Evolutionary conservation across 2,329 filamentous ascomycete species (phyloP).

Genomic region (Lachnellula cervina): DNA sequence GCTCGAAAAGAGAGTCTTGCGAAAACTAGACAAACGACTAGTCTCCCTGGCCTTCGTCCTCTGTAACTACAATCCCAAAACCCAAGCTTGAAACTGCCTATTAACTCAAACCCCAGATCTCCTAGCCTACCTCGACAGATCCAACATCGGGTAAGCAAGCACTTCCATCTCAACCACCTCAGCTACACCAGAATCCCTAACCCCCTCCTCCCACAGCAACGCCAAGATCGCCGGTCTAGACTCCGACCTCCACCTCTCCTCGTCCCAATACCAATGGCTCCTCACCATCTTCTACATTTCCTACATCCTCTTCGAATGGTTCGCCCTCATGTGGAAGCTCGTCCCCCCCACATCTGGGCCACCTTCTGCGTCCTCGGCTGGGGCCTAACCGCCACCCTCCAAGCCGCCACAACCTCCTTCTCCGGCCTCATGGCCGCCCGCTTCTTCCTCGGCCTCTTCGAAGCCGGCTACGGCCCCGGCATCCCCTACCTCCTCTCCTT

Average conservation of each 20-base stretch:
- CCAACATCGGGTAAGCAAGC: constrained; percentile 41
- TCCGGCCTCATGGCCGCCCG: constrained; percentile 32
- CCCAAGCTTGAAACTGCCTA: background rate
- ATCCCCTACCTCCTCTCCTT: constrained; percentile 41
- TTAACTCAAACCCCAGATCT: constrained; percentile 32
- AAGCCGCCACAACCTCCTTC: constrained; percentile 33
- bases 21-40: constrained; percentile 54
- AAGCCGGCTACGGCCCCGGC: constrained; percentile 33
- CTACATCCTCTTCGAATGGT: constrained; percentile 38
- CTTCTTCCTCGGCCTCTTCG: constrained; percentile 37
- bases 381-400: constrained; percentile 40
- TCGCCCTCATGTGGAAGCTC: constrained; percentile 36
- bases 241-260: constrained; percentile 42
- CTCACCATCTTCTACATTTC: constrained; percentile 37
- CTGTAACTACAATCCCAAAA: constrained; percentile 14
- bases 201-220: constrained; percentile 37
- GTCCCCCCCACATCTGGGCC: constrained; percentile 36
- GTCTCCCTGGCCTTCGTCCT: constrained; percentile 34
- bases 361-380: constrained; percentile 35
- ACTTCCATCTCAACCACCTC: background rate
- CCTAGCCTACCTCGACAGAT: constrained; percentile 44
- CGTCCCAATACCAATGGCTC: constrained; percentile 38
- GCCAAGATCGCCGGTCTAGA: constrained; percentile 50
- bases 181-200: background rate
- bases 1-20: constrained; percentile 45